These are phyloP conservation scores for Diplocarpon mali DNA, from an alignment of 2,329 filamentous ascomycete genomes.

Conservation along the genomic window DNA sequence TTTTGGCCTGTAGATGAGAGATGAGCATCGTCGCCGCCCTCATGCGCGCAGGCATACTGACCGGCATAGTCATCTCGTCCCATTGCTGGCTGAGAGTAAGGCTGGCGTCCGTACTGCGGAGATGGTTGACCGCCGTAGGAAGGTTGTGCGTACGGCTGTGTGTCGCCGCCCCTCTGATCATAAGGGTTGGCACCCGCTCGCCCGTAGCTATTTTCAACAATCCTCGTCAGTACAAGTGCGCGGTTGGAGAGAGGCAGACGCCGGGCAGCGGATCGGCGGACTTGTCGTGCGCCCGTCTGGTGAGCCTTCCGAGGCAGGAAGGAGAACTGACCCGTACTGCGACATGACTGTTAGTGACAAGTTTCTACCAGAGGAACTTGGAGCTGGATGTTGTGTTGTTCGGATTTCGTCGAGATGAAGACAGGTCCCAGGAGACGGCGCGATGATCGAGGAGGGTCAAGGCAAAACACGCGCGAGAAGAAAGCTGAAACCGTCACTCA, in stretches of 20 bases:
- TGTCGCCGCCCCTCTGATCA: conserved; percentile 38
- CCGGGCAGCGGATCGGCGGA: neutral
- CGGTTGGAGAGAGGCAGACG: neutral
- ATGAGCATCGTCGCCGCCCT: neutral
- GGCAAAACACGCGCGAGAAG: conserved; percentile 13
- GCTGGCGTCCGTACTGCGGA: conserved; percentile 15
- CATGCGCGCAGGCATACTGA: conserved; percentile 8
- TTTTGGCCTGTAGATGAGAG: conserved; percentile 20
- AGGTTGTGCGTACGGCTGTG: conserved; percentile 11
- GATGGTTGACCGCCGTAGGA: conserved; percentile 9
- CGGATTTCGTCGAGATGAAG: neutral
- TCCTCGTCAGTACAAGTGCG: conserved; percentile 8
- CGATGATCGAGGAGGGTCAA: neutral
- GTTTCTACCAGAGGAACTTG: conserved; percentile 20
- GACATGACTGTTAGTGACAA: conserved; percentile 23
- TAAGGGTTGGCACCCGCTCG: conserved; percentile 44
- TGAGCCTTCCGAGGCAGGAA: neutral
- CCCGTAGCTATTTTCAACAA: conserved; percentile 38
- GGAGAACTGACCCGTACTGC: conserved; percentile 26
- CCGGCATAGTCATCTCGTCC: conserved; percentile 31
- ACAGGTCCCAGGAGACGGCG: neutral
- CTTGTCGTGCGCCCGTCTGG: neutral
- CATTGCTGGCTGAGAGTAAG: conserved; percentile 32
- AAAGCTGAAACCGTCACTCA: conserved; percentile 23
- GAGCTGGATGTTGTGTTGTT: neutral